Evolutionary conservation across 169 alveolate species (phyloP).

Genomic region (Amoebophrya sp.): DNA sequence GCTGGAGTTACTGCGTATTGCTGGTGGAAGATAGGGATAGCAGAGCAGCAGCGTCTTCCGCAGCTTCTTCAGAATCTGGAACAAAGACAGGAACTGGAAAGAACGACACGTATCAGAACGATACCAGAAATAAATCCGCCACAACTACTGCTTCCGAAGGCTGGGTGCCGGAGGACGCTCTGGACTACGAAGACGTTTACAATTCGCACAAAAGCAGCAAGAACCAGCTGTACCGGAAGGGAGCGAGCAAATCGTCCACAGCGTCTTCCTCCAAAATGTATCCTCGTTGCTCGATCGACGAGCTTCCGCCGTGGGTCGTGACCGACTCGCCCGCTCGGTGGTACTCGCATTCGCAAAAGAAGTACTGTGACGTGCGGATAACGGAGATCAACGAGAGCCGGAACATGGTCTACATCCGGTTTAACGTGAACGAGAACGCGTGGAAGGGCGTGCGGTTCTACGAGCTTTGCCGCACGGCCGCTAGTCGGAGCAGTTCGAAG

Average conservation of each 20-base stretch:
- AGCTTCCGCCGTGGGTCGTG: neutral
- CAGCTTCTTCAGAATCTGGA: no score
- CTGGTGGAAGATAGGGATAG: neutral
- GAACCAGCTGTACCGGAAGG: neutral
- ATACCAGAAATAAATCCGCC: no score
- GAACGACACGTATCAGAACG: no score
- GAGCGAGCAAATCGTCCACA: neutral
- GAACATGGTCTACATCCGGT: neutral
- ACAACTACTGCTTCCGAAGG: no score
- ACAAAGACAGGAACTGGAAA: no score
- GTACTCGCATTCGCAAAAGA: neutral
- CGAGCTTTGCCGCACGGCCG: neutral
- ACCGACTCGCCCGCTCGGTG: neutral
- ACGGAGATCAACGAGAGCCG: neutral
- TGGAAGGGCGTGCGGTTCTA: slow-evolving; percentile 19
- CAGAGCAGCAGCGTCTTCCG: no score
- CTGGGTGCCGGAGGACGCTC: neutral
- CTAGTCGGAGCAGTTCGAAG: no score
- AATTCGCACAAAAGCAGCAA: neutral
- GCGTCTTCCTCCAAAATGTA: neutral
- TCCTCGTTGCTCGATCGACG: neutral
- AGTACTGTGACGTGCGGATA: neutral
- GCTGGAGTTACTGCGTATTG: neutral
- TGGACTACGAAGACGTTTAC: neutral
- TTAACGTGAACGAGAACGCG: neutral